These are phyloP conservation scores for Populus davidiana DNA, from an alignment of 345 rosid species.

Conservation along the genomic window DNA sequence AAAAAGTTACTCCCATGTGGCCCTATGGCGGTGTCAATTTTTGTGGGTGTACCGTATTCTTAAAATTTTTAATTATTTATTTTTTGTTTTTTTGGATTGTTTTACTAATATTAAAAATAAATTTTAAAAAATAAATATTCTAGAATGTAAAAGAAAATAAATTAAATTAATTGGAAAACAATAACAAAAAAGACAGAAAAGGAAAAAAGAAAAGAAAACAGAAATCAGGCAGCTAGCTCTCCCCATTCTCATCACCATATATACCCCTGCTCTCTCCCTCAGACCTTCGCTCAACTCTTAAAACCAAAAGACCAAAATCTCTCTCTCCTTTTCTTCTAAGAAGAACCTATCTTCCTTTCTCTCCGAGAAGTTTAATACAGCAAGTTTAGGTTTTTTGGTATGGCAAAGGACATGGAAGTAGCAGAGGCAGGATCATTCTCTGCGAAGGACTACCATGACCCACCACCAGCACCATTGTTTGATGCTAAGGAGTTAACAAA, in stretches of 20 bases:
- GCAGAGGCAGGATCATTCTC: conserved; percentile 47
- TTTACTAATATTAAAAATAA: no score
- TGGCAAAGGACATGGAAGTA: conserved; percentile 41
- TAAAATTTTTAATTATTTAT: no score
- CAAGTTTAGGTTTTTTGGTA: not conserved
- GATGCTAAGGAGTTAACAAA: conserved; percentile 52
- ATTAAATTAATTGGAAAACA: not conserved
- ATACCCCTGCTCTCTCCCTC: conserved; percentile 19
- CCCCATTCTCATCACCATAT: conserved; percentile 17
- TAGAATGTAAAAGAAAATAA: not conserved
- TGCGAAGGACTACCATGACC: conserved; percentile 72
- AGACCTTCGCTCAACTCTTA: not conserved
- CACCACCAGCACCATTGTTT: conserved; percentile 66
- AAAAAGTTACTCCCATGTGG: no score
- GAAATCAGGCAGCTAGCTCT: not conserved
- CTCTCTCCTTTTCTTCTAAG: not conserved
- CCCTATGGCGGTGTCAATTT: no score
- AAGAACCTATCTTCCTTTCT: not conserved
- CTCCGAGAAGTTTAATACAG: not conserved
- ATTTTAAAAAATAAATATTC: no score
- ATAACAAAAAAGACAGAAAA: not conserved
- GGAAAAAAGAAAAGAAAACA: not conserved
- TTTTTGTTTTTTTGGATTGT: no score
- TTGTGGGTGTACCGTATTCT: no score
- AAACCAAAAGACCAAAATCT: not conserved